Conservation (phyloP, 2,329 filamentous ascomycete species). For the Chaetomium strumarium region DNA sequence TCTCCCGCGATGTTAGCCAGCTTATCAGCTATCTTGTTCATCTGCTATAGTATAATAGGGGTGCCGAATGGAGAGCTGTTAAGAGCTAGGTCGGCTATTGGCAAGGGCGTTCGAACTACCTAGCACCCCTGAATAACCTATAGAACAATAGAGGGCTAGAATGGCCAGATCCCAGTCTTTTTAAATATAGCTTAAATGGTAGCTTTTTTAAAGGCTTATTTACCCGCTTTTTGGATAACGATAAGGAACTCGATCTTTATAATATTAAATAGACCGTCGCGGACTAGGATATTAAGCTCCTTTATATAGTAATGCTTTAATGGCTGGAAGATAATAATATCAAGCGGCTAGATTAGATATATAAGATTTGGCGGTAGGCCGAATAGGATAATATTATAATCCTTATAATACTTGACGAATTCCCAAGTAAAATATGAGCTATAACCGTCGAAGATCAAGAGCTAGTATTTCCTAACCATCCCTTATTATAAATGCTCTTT, state of each 20-base stretch:
- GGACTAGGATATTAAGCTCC: neutral
- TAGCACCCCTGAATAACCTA: neutral
- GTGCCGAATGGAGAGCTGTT: neutral
- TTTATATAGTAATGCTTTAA: no score
- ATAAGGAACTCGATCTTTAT: slow-evolving; percentile 3
- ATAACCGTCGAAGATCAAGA: no score
- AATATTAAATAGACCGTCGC: neutral
- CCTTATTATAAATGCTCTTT: no score
- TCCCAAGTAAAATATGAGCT: no score
- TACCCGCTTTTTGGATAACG: neutral
- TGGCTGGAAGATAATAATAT: no score
- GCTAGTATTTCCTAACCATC: no score
- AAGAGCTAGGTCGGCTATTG: neutral
- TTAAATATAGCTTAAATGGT: neutral
- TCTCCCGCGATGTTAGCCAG: neutral
- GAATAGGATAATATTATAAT: no score
- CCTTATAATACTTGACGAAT: no score
- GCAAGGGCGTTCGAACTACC: neutral
- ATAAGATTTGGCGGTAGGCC: no score
- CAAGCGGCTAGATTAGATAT: no score
- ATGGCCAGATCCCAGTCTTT: neutral
- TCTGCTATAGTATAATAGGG: neutral
- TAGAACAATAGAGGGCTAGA: neutral
- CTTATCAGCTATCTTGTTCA: neutral
- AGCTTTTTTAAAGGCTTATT: no score